Evolutionary conservation across 192 early-diverging fungal species (phyloP), one percentile per base, ranked within the genome.

Genomic region (Cladochytrium replicatum): DNA sequence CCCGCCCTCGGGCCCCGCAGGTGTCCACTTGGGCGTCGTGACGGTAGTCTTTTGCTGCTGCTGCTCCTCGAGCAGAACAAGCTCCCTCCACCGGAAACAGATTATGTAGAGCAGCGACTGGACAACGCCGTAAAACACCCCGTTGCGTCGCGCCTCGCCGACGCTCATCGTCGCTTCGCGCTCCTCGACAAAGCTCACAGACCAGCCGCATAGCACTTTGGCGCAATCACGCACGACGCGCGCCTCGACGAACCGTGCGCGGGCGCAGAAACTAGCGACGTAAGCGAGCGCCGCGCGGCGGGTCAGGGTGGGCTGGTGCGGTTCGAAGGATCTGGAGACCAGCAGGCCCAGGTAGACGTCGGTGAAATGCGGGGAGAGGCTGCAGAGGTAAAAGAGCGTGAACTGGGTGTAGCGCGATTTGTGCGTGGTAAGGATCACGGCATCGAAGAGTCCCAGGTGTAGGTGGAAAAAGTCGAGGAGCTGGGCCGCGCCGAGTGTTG

Each of bases 41-140:
- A 37, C 34, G 17, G 13, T 37, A 13, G 34, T 37, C 17, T 13
- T 37, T 37, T 37, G 17, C 13, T 37, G 13, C 34, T n/a, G 13
- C 34, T n/a, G 41, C 19, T 11, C 43, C 45, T 57, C 57, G 0
- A 65, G 71, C 40, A 68, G 45, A 24, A 81, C 72, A 30, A 98
- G 58, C 48, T 89, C 78, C 47, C 76, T 77, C 91, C 93, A 96
- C 5, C 90, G 77, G 64, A 93, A 98, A 65, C 91, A 94, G 50
- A 94, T 96, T 8, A 92, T 76, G 57, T 96, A 98, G 39, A 98
- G 61, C n/a, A 87, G 46, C 0, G 90, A 86, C 49, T 96, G 91
- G 2, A 91, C 79, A 6, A 83, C 73, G 1, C 83, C 72, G 54
- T 93, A 98, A 52, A 98, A 93, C 32, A 88, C 82, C 0, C 75